These are phyloP conservation scores for Aethionema arabicum DNA, from an alignment of 345 rosid species.

Conservation along the genomic window DNA sequence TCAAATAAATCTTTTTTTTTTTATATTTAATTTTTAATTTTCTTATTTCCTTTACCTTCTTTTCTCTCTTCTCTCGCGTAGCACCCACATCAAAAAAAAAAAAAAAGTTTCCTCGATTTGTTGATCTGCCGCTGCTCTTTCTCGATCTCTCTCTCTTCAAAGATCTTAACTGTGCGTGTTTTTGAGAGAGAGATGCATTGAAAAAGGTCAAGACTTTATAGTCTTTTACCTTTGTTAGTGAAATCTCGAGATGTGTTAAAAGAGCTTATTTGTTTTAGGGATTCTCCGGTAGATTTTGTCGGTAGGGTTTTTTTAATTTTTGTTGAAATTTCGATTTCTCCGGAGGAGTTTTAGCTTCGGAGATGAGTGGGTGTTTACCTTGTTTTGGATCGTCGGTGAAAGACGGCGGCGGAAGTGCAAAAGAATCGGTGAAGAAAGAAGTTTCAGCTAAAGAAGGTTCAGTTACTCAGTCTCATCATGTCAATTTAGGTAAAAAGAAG, in stretches of 20 bases:
- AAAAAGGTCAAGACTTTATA: conserved; percentile 26
- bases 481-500: conserved; percentile 66
- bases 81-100: conserved; percentile 35
- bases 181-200: conserved; percentile 38
- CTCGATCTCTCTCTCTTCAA: conserved; percentile 55
- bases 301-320: conserved; percentile 38
- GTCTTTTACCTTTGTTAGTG: conserved; percentile 21
- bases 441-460: conserved; percentile 76
- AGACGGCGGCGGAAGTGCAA: conserved; percentile 53
- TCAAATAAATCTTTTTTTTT: conserved; percentile 24
- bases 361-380: conserved; percentile 97
- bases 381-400: conserved; percentile 93
- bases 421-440: conserved; percentile 67
- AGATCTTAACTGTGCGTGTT: conserved; percentile 43
- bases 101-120: conserved; percentile 54
- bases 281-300: conserved; percentile 42
- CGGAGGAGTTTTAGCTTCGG: conserved; percentile 31
- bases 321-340: conserved; percentile 46
- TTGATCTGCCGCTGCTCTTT: conserved; percentile 73
- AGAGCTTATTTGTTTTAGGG: conserved; percentile 22
- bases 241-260: conserved; percentile 34
- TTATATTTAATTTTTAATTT: background rate
- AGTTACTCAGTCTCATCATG: conserved; percentile 69
- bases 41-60: conserved; percentile 46
- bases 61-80: conserved; percentile 39